Conservation (phyloP, 2,329 filamentous ascomycete species). For the Colletotrichum salicis region DNA sequence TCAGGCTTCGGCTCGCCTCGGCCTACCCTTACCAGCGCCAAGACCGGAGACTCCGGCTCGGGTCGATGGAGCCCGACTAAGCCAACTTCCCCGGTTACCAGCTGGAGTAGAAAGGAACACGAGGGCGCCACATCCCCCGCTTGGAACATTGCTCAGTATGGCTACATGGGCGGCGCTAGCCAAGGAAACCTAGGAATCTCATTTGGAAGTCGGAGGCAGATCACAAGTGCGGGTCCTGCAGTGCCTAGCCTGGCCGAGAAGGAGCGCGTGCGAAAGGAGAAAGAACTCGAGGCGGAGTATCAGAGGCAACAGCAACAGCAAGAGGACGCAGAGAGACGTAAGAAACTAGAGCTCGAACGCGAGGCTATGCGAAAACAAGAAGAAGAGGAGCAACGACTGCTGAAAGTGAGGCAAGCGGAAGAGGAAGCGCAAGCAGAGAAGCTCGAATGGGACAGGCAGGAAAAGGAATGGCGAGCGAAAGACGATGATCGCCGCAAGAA, state of each 20-base stretch:
- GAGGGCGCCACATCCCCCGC: conserved; percentile 85
- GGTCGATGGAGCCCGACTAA: conserved; percentile 73
- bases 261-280: conserved; percentile 72
- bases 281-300: conserved; percentile 69
- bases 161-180: conserved; percentile 96
- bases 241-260: conserved; percentile 89
- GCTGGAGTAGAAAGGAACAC: conserved; percentile 89
- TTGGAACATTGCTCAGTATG: conserved; percentile 99
- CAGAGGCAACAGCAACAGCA: conserved; percentile 64
- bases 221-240: conserved; percentile 81
- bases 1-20: conserved; percentile 57
- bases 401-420: conserved; percentile 69
- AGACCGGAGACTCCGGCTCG: conserved; percentile 64
- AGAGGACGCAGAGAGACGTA: conserved; percentile 64
- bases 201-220: conserved; percentile 91
- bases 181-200: conserved; percentile 95
- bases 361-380: conserved; percentile 71
- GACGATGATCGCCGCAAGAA: conserved; percentile 78
- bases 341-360: conserved; percentile 66
- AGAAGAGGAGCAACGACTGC: conserved; percentile 69
- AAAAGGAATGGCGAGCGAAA: conserved; percentile 79
- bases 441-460: conserved; percentile 80
- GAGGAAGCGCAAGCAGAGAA: conserved; percentile 76
- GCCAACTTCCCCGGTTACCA: conserved; percentile 74
- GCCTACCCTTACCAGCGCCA: conserved; percentile 55